A percentile compares a stretch with the other conserved stretches of the same genome.
phyloP scores from a whole-genome alignment of 2,329 filamentous ascomycete species.

The Colletotrichum filicis region DNA sequence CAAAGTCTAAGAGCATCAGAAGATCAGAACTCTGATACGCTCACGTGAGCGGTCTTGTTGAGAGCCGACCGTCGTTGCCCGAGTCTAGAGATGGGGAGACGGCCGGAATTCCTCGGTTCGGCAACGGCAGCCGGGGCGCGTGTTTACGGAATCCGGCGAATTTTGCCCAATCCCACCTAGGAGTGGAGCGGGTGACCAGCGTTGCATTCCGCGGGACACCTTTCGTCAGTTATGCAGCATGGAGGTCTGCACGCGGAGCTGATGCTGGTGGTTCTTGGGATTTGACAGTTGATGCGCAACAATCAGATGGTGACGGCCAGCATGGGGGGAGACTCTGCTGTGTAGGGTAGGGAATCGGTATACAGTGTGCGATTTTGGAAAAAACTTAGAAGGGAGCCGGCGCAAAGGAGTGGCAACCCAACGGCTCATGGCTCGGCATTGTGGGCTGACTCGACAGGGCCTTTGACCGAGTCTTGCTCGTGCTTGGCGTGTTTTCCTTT shows the following conservation, averaged over 20 bases:
- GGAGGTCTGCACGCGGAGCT: background rate
- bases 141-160: conserved; percentile 11
- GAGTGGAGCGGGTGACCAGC: background rate
- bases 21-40: background rate
- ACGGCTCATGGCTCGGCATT: background rate
- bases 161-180: conserved; percentile 8
- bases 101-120: conserved; percentile 30
- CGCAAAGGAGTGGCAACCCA: conserved; percentile 20
- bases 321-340: background rate
- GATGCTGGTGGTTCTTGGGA: background rate
- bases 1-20: background rate
- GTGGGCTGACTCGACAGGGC: conserved; percentile 15
- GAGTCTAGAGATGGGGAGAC: conserved; percentile 1
- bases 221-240: conserved; percentile 6
- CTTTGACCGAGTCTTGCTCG: background rate
- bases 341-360: background rate
- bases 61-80: background rate
- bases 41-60: conserved; percentile 15
- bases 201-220: conserved; percentile 21
- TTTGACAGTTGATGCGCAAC: conserved; percentile 10
- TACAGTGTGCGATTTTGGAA: conserved; percentile 19
- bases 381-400: background rate
- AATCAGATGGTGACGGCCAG: conserved; percentile 11
- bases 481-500: background rate
- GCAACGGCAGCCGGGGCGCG: background rate